Evolutionary conservation across 192 early-diverging fungal species (phyloP).

Genomic region (Podila epicladia): DNA sequence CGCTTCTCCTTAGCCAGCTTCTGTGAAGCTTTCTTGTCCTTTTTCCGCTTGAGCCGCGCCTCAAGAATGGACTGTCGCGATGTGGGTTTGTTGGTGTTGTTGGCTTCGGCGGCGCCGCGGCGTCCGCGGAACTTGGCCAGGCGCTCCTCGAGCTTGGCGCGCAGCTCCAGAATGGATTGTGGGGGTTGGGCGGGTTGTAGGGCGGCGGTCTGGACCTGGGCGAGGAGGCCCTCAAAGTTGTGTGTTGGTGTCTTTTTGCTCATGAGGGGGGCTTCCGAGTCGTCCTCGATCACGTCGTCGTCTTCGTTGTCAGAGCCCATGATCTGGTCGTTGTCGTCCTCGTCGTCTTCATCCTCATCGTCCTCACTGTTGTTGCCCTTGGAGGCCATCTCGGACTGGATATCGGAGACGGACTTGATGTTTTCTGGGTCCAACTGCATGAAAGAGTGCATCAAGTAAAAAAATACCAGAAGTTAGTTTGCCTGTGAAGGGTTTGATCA

Average conservation of each 20-base stretch:
- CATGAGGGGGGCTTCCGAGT: slow-evolving; percentile 37
- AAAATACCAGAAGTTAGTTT: no score
- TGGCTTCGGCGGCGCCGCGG: slow-evolving; percentile 22
- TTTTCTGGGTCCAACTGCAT: slow-evolving; percentile 83
- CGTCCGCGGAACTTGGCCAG: slow-evolving; percentile 44
- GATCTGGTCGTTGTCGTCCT: slow-evolving; percentile 32
- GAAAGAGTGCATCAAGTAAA: not conserved
- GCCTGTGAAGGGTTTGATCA: no score
- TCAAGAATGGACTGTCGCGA: slow-evolving; percentile 82
- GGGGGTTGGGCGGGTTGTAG: slow-evolving; percentile 36
- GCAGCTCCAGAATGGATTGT: slow-evolving; percentile 34
- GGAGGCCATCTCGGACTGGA: slow-evolving; percentile 61
- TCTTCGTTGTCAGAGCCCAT: slow-evolving; percentile 40
- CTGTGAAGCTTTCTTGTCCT: slow-evolving; percentile 66
- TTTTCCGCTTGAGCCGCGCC: slow-evolving; percentile 76
- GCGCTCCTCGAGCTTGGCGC: slow-evolving; percentile 44
- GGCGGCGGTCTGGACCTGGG: slow-evolving; percentile 35
- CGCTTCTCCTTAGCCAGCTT: slow-evolving; percentile 71
- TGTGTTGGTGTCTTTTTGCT: slow-evolving; percentile 24
- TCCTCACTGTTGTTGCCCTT: slow-evolving; percentile 50
- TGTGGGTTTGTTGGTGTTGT: slow-evolving; percentile 56
- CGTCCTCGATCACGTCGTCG: slow-evolving; percentile 31
- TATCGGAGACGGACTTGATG: slow-evolving; percentile 72
- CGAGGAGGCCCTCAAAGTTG: slow-evolving; percentile 40
- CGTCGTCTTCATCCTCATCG: slow-evolving; percentile 26